Base-by-base conservation (phyloP, 1,284 basidiomycete genomes). In the Ganoderma sp. region DNA sequence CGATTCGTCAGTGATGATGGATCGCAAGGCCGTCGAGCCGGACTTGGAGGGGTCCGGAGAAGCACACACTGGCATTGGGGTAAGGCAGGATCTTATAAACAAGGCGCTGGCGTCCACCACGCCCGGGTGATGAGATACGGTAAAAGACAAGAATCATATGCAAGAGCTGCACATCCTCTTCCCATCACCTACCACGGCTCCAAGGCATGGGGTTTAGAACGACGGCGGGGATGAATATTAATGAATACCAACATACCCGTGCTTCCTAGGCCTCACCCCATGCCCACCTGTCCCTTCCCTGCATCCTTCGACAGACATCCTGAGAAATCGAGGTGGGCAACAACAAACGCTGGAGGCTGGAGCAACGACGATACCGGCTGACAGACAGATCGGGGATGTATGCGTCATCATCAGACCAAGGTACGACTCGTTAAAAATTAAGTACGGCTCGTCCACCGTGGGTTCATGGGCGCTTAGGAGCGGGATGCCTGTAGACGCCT, bases 91-190 rank as follows among this genome's bases (percentile, higher is more conserved):
- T 32, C 52, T 54, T 54, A 32, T 54, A 32, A 37, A 32, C 32
- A 37, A 25, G n/a, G 17, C n/a, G 48, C 22, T 50, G 48, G 22
- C 7, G n/a, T 37, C n/a, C 56, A 34, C 28, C 19, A 5, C 14
- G 3, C 34, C 56, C 14, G 28, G 39, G n/a, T 28, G 25, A 60
- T 28, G 58, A 10, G 3, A 39, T 42, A 60, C 10, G 10, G 37
- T 9, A 39, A 4, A 60, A 43, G 15, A 39, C 17, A 25, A 22
- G 39, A 59, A 59, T 59, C 58, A 42, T 41, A 60, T 60, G 58
- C 58, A 28, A 14, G 4, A 4, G 15, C 17, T 59, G n/a, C n/a
- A n/a, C 45, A 22, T 59, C 58, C 14, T 15, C 10, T 56, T 28
- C 58, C 39, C 58, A 60, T 28, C 39, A 60, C 15, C 58, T 19